These are phyloP conservation scores for Globisporangium cystogenes DNA, from an alignment of 352 stramenopile genomes.

Conservation along the genomic window DNA sequence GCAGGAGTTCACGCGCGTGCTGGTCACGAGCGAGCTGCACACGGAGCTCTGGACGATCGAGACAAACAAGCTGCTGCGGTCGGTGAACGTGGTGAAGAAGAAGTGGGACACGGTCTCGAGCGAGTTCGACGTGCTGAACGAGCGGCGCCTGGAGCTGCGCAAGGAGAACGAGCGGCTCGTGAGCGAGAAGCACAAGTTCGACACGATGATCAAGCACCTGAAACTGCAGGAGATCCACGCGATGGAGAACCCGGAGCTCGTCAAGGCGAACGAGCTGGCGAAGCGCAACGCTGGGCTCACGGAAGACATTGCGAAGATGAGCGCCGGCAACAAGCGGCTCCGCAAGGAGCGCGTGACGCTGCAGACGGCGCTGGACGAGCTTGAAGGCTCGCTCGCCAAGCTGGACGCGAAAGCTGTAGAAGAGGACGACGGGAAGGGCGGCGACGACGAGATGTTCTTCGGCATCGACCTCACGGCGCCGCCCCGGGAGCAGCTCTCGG, in stretches of 20 bases:
- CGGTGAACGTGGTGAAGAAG: constrained; percentile 38
- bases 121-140: constrained; percentile 66
- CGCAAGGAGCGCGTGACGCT: constrained; percentile 71
- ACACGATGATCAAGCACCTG: constrained; percentile 78
- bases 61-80: constrained; percentile 72
- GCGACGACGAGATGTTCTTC: constrained; percentile 74
- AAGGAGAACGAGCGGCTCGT: constrained; percentile 72
- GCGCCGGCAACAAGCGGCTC: constrained; percentile 74
- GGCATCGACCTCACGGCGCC: constrained; percentile 58
- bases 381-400: constrained; percentile 64
- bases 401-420: constrained; percentile 38
- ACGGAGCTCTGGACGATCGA: constrained; percentile 85
- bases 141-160: constrained; percentile 46
- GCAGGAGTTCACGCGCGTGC: constrained; percentile 69
- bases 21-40: constrained; percentile 77
- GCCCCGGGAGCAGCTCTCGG: constrained; percentile 47
- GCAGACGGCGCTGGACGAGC: constrained; percentile 58
- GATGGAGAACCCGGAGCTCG: constrained; percentile 77
- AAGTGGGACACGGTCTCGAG: constrained; percentile 72
- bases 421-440: constrained; percentile 41
- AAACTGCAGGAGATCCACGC: constrained; percentile 64
- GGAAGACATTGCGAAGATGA: constrained; percentile 84
- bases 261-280: constrained; percentile 67
- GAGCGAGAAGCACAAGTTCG: constrained; percentile 67
- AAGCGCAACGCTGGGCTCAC: constrained; percentile 71